phyloP scores from a whole-genome alignment of 306 rosid species.

The Pachyrhizus erosus region DNA sequence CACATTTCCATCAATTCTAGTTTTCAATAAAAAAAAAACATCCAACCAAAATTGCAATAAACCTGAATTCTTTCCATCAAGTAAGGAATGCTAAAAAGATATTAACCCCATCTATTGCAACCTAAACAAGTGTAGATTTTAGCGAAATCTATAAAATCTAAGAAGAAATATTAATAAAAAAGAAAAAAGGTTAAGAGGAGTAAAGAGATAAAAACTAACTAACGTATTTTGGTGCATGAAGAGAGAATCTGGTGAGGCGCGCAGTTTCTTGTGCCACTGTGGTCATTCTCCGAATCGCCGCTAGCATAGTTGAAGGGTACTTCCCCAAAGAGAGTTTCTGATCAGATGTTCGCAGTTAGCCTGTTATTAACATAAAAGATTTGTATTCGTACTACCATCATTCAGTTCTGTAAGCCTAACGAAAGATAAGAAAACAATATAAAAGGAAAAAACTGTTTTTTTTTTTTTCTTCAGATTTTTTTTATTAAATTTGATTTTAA shows the following conservation, averaged over 20 bases:
- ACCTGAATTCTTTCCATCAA: not conserved
- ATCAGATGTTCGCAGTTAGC: no score
- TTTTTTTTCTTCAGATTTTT: no score
- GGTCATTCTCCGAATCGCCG: constrained; percentile 62
- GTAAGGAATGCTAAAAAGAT: not conserved
- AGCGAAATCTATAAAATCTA: not conserved
- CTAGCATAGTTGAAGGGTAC: constrained; percentile 16
- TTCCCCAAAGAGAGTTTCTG: no score
- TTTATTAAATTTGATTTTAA: no score
- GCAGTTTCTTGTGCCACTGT: constrained; percentile 54
- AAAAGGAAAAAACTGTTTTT: no score
- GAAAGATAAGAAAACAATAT: no score
- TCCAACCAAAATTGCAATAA: no score
- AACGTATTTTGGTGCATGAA: constrained; percentile 78
- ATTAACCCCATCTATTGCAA: not conserved
- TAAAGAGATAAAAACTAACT: not conserved
- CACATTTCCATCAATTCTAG: not conserved
- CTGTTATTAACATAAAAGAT: no score
- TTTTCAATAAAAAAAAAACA: not conserved
- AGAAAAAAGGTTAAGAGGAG: not conserved
- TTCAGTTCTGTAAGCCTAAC: no score
- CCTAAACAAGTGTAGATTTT: not conserved
- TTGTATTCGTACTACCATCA: no score
- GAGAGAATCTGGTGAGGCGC: constrained; percentile 68
- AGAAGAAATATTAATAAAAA: not conserved